Base-by-base conservation (phyloP, 2,329 filamentous ascomycete genomes). In the Aspergillus ibericus region DNA sequence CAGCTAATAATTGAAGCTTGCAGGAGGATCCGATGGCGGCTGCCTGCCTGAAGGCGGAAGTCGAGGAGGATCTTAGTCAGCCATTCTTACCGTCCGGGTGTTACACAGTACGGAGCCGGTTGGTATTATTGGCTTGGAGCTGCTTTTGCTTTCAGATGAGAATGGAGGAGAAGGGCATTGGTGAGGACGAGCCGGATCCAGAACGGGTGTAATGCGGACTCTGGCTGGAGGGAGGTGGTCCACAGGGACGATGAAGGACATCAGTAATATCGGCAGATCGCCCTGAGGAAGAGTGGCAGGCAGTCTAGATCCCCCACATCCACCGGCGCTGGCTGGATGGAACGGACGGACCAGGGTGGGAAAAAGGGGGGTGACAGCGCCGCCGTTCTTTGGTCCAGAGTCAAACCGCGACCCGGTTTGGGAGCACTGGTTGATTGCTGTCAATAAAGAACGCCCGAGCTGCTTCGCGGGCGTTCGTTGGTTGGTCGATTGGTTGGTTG, bases 221-320 rank as follows among this genome's bases (percentile, higher is more conserved):
- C 9, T 32, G 10, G 3, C 29, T 32, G 8, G 29, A 8, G 6
- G 8, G 9, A 32, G 7, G 29, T 32, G 29, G 29, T 32, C 29
- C 8, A 32, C 29, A 10, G 29, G 29, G 8, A 9, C 5, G 8
- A 29, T 13, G 38, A 46, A 46, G 20, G 15, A 7, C 22, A 10
- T 46, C 15, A 20, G 38, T 42, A 38, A 40, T 40, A 18, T 16
- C 44, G 44, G 44, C 44, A 48, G 44, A 48, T 48, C 44, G 44
- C 27, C 44, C 44, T 48, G 44, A 48, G 22, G 44, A 27, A 27
- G 18, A 48, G 18, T 48, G 27, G 44, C n/a, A 16, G 22, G 25
- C 44, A 48, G 44, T 48, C 44, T 48, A 48, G 44, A 48, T 48
- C 44, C 27, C 44, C 44, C 44, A 32, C 25, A 48, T 18, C 36